Evolutionary conservation across 1,284 basidiomycete species (phyloP), one percentile per base, ranked within the genome.

Genomic region (Ustilago crameri): DNA sequence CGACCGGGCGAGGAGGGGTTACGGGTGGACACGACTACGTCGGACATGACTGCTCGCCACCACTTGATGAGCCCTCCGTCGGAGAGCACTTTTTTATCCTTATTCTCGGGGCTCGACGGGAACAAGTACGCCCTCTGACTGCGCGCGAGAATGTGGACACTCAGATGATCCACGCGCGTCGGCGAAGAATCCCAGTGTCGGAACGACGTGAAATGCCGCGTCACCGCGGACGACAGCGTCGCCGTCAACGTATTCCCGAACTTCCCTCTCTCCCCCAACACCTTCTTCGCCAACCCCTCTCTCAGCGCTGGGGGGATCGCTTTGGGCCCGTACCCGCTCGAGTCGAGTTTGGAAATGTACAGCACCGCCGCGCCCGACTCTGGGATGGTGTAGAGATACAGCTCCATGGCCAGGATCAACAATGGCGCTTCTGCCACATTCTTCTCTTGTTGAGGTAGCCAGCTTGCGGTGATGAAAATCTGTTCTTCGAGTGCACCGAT

Each of bases 301-400:
- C 70, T 47, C 7, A 74, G 42, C 1, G 41, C 22, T 0, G 51
- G 30, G 8, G 68, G 58, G 12, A 73, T 52, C 4, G 58, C 17
- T 7, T 44, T 34, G 4, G 78, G 80, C 0, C 86, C 88, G 70
- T 92, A 93, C 0, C 95, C 95, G 0, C 93, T 93, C 14, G 93
- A 90, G 83, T 98, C 96, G 55, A 97, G 89, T 84, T 98, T 98
- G 49, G 92, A 92, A 45, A 98, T 87, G 84, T 98, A 97, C 22
- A 98, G 85, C 34, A 98, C 87, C 1, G 89, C 89, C 54, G 87
- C 88, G 2, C 87, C 87, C 2, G 90, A 90, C 2, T 87, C 76
- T 4, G 91, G 90, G 47, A 92, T 80, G 43, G 89, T 88, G 86
- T 93, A 97, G 30, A 97, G 85, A 55, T 86, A 88, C 0, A 90